Percentiles rank a stretch among this genome's conserved stretches.
These are phyloP conservation scores for Arthrobotrys sinensis DNA, from an alignment of 2,329 filamentous ascomycete genomes.

Conservation along the genomic window DNA sequence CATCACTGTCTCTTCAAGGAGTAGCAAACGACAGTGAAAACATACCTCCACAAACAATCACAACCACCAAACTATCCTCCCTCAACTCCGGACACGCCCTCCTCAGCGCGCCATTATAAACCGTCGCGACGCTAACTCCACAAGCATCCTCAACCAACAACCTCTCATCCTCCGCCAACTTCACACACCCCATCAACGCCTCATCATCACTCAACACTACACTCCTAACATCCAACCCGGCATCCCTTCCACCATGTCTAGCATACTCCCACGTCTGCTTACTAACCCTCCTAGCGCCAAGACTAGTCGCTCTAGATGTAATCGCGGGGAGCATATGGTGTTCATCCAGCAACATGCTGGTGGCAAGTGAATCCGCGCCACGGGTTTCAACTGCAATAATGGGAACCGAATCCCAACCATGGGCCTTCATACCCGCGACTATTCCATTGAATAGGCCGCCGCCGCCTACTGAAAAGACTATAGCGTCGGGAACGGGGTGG, in stretches of 20 bases:
- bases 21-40: background rate
- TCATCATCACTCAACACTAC: slow-evolving; percentile 81
- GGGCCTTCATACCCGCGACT: slow-evolving; percentile 76
- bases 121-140: slow-evolving; percentile 81
- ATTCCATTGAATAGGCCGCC: slow-evolving; percentile 85
- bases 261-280: slow-evolving; percentile 78
- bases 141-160: slow-evolving; percentile 88
- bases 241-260: slow-evolving; percentile 67
- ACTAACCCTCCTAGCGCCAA: slow-evolving; percentile 82
- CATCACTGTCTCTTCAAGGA: background rate
- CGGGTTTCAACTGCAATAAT: slow-evolving; percentile 83
- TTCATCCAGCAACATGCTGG: slow-evolving; percentile 73
- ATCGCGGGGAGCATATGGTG: slow-evolving; percentile 79
- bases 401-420: slow-evolving; percentile 68
- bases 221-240: slow-evolving; percentile 72
- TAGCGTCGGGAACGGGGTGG: slow-evolving; percentile 73
- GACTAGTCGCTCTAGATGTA: slow-evolving; percentile 80
- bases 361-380: slow-evolving; percentile 79
- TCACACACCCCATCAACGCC: slow-evolving; percentile 82
- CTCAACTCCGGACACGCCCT: slow-evolving; percentile 75
- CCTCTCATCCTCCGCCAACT: slow-evolving; percentile 85
- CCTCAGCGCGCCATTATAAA: slow-evolving; percentile 77
- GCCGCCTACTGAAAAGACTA: slow-evolving; percentile 85
- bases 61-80: slow-evolving; percentile 80
- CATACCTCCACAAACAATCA: slow-evolving; percentile 82